Conservation (phyloP, 345 rosid genomes). For the Boechera stricta region DNA sequence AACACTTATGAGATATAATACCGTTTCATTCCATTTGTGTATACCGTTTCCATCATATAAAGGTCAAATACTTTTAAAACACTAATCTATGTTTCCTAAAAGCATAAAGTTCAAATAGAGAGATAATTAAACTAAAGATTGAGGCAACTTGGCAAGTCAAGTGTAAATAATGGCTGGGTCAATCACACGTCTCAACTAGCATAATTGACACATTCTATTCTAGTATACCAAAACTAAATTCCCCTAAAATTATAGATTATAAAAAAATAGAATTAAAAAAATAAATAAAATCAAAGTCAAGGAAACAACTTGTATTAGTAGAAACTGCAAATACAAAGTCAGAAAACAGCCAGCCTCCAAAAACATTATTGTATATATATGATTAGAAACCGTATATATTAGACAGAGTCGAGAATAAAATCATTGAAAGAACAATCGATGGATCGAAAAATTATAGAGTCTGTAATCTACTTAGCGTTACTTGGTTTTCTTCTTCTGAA, state of each 20-base stretch:
- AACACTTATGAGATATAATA: background rate
- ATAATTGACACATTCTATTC: background rate
- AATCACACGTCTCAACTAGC: background rate
- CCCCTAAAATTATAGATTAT: background rate
- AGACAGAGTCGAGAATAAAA: background rate
- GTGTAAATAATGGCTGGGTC: background rate
- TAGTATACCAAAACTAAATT: background rate
- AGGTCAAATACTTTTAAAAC: background rate
- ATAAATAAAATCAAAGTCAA: background rate
- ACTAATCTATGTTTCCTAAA: too few species aligned
- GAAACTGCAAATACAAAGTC: background rate
- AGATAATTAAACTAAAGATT: background rate
- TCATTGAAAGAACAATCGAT: background rate
- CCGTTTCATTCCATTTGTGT: background rate
- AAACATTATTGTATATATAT: background rate
- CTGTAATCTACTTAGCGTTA: background rate
- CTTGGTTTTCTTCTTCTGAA: background rate
- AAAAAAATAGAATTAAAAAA: background rate
- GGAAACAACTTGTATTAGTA: background rate
- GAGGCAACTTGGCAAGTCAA: background rate
- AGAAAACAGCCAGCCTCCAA: slow-evolving; percentile 1
- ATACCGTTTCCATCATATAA: background rate
- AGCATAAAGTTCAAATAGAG: background rate
- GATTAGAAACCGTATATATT: too few species aligned
- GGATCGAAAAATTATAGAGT: background rate